Base-by-base conservation (phyloP, 352 stramenopile genomes). In the Phytophthora aleatoria region DNA sequence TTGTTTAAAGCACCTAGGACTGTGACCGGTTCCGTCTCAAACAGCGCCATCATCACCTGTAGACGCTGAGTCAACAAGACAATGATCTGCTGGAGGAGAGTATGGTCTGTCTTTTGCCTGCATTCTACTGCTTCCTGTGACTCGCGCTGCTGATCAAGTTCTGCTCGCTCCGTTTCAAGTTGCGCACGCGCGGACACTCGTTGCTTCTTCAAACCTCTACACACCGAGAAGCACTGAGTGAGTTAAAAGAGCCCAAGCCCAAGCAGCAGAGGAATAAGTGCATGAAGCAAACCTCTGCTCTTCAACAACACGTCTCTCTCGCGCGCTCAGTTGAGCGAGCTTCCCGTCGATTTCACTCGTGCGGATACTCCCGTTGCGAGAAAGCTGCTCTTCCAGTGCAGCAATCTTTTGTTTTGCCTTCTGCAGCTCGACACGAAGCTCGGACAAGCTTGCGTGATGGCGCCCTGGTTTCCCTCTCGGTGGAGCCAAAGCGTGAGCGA, bases 371-470 rank as follows among this genome's bases (percentile, higher is more conserved):
- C 79, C 61, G 1, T 42, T 50, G 26, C 65, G 68, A 27, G 50
- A 65, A 60, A 85, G 41, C 41, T 83, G 76, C 2, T 77, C 71
- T 62, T 91, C 79, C 1, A 91, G 57, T 5, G 51, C 24, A 0
- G 57, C 52, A 26, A 87, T 83, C 52, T 82, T 86, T 28, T 81
- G 69, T 50, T 77, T 77, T 7, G 82, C 82, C 15, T 74, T 79
- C 50, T 85, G 71, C n/a, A 91, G 38, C 33, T 89, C 82, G 2
- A 75, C 76, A 11, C 82, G 73, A 9, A 64, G 11, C 12, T 76
- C 68, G 9, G 68, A 67, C 50, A 68, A 53, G 9, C 9, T 72
- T 12, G 58, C 43, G 31, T 68, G 64, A 13, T 72, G 51, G 15
- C 52, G 26, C 11, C 26, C 53, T 31, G 48, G 61, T 36, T 60